Evolutionary conservation across 805 yeast genomes (phyloP).

Genomic region (Lachancea fermentati): DNA sequence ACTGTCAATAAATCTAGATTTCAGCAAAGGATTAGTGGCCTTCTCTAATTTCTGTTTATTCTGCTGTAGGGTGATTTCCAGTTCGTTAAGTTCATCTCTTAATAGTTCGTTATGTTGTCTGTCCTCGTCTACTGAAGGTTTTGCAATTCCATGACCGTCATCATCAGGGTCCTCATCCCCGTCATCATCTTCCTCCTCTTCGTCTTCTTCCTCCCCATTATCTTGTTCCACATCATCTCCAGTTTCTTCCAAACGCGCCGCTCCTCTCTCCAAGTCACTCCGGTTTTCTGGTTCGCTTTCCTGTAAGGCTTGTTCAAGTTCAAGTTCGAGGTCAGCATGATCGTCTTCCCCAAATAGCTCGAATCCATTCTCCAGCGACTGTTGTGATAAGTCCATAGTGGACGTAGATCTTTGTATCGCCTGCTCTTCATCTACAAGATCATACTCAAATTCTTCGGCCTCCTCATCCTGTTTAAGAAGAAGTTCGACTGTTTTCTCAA

Average conservation of each 20-base stretch:
- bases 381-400: constrained; percentile 4
- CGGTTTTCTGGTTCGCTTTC: constrained; percentile 32
- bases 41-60: constrained; percentile 67
- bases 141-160: constrained; percentile 37
- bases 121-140: constrained; percentile 48
- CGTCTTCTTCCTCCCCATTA: constrained; percentile 31
- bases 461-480: constrained; percentile 70
- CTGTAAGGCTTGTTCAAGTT: constrained; percentile 51
- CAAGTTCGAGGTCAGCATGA: constrained; percentile 47
- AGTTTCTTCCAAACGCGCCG: constrained; percentile 28
- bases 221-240: constrained; percentile 35
- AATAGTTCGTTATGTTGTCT: constrained; percentile 67
- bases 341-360: constrained; percentile 20
- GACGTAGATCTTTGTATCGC: constrained; percentile 26
- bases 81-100: constrained; percentile 78
- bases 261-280: constrained; percentile 16
- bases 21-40: constrained; percentile 78
- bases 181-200: constrained; percentile 30
- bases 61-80: constrained; percentile 69
- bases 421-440: constrained; percentile 55
- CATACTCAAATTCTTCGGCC: constrained; percentile 76
- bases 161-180: constrained; percentile 35
- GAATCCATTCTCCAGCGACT: constrained; percentile 5
- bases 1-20: constrained; percentile 78
- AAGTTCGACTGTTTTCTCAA: constrained; percentile 75